A percentile compares a stretch with the other conserved stretches of the same genome.
These are phyloP conservation scores for Scedosporium dehoogii DNA, from an alignment of 2,329 filamentous ascomycete genomes.

Conservation along the genomic window DNA sequence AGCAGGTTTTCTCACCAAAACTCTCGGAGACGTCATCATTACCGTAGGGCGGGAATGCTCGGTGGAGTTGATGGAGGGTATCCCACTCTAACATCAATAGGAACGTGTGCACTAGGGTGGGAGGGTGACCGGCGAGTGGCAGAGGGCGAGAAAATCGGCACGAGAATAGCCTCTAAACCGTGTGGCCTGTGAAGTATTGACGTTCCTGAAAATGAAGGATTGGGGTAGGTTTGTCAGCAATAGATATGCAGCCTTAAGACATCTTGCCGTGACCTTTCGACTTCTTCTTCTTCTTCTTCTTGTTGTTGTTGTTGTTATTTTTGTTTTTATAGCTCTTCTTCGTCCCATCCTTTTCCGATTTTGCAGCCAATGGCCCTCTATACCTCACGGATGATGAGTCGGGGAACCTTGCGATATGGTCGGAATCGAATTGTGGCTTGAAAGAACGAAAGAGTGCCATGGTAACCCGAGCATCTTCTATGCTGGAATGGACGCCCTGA, in stretches of 20 bases:
- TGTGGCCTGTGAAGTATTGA: too few relatives aligned
- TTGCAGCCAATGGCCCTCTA: slow-evolving; percentile 9
- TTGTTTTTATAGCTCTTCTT: slow-evolving; percentile 18
- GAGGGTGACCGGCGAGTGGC: too few relatives aligned
- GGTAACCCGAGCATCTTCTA: slow-evolving; percentile 74
- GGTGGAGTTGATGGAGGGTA: slow-evolving; percentile 58
- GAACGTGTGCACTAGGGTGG: neutral
- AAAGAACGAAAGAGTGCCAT: slow-evolving; percentile 82
- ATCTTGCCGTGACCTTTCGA: too few relatives aligned
- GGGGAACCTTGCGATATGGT: slow-evolving; percentile 61
- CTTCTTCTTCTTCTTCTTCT: too few relatives aligned
- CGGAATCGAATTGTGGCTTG: slow-evolving; percentile 77
- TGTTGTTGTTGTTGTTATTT: too few relatives aligned
- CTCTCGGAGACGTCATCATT: slow-evolving; percentile 62
- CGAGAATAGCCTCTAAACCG: neutral
- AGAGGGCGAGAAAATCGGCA: neutral
- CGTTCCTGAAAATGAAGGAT: too few relatives aligned
- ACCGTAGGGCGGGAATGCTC: slow-evolving; percentile 57
- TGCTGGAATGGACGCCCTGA: slow-evolving; percentile 52
- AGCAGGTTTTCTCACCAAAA: slow-evolving; percentile 62
- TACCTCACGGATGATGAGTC: slow-evolving; percentile 12
- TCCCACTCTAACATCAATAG: slow-evolving; percentile 42
- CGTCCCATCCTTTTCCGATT: slow-evolving; percentile 30
- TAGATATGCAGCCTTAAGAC: too few relatives aligned
- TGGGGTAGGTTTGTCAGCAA: too few relatives aligned